phyloP scores from a whole-genome alignment of 768 basidiomycete genomes.

The Phaeotremella skinneri region DNA sequence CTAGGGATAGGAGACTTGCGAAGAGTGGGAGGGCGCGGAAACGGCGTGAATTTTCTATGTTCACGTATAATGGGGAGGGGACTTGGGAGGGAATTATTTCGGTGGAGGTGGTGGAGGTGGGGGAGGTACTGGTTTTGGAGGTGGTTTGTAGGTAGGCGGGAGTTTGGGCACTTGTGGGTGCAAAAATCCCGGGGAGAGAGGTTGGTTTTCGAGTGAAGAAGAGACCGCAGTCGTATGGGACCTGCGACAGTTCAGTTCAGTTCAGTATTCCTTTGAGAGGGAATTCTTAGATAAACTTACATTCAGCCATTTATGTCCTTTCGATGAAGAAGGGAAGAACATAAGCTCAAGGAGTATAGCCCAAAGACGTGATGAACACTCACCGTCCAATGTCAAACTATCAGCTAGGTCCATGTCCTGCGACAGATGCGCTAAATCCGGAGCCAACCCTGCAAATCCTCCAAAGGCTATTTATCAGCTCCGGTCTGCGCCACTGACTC shows the following conservation, averaged over 20 bases:
- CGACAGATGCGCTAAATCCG: constrained; percentile 44
- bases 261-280: neutral
- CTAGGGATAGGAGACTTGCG: constrained; percentile 52
- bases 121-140: neutral
- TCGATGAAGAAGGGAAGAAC: neutral
- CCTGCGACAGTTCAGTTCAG: constrained; percentile 19
- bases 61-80: constrained; percentile 52
- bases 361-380: constrained; percentile 24
- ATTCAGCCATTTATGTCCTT: constrained; percentile 54
- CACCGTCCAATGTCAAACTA: constrained; percentile 54
- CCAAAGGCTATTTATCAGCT: constrained; percentile 52
- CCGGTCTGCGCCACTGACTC: constrained; percentile 7
- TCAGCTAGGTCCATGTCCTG: constrained; percentile 53
- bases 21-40: constrained; percentile 55
- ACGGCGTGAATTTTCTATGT: constrained; percentile 55
- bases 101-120: neutral
- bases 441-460: constrained; percentile 53
- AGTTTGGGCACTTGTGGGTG: constrained; percentile 45
- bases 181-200: constrained; percentile 49
- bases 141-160: constrained; percentile 52
- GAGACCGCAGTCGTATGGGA: constrained; percentile 53
- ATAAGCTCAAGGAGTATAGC: neutral
- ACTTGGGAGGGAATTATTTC: constrained; percentile 27
- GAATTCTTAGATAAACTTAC: constrained; percentile 42
- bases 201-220: constrained; percentile 51